A percentile compares a stretch with the other conserved stretches of the same genome.
Evolutionary conservation across 805 yeast genomes (phyloP).

Genomic region (Saccharomycopsis sp.): DNA sequence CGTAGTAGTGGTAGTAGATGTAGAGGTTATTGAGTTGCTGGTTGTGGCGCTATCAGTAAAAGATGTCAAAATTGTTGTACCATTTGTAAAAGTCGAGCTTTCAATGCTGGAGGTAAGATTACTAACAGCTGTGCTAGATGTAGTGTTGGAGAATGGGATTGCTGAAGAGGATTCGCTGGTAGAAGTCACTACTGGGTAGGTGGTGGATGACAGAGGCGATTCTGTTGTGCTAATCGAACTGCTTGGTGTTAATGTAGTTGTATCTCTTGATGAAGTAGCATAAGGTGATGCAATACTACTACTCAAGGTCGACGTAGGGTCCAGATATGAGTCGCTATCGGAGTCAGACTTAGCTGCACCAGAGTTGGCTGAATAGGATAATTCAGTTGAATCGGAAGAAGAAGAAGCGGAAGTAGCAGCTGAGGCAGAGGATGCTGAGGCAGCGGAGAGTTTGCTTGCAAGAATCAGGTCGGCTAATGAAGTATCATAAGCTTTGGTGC

Average conservation of each 20-base stretch:
- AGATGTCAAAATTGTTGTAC: conserved; percentile 24
- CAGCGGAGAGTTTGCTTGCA: neutral
- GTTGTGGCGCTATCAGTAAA: conserved; percentile 25
- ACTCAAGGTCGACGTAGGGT: no score
- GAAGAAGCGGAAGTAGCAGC: neutral
- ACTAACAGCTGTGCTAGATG: conserved; percentile 14
- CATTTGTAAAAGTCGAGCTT: conserved; percentile 9
- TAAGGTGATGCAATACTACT: neutral
- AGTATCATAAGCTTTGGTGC: neutral
- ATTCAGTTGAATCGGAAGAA: neutral
- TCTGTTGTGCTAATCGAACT: neutral
- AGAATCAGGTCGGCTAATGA: neutral
- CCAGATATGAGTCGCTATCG: neutral
- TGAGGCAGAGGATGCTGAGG: neutral
- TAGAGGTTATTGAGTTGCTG: conserved; percentile 20
- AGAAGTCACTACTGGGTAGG: neutral
- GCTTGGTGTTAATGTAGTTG: neutral
- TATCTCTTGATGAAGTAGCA: neutral
- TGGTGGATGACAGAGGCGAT: neutral
- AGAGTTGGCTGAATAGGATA: neutral
- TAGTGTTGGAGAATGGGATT: neutral
- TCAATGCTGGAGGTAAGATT: conserved; percentile 19
- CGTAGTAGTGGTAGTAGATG: conserved; percentile 14
- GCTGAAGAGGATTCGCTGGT: conserved; percentile 1
- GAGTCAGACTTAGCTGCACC: neutral